These are phyloP conservation scores for Colletotrichum karsti DNA, from an alignment of 2,329 filamentous ascomycete species.

Conservation along the genomic window DNA sequence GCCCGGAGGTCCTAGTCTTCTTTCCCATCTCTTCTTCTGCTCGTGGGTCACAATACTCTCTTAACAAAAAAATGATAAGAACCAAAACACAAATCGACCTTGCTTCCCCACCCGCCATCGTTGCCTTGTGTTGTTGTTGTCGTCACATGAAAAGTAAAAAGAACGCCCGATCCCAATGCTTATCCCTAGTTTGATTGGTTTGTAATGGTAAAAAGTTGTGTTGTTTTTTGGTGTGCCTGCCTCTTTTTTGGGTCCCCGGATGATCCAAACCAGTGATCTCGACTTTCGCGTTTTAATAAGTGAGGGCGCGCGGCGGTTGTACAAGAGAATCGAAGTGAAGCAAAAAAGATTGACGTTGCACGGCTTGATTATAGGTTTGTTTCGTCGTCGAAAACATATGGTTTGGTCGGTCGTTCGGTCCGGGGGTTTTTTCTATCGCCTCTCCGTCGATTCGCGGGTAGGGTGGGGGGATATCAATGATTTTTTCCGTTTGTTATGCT, in stretches of 20 bases:
- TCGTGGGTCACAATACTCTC: conserved; percentile 19
- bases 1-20: neutral
- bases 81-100: neutral
- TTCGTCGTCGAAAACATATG: neutral
- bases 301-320: neutral
- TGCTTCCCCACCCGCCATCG: neutral
- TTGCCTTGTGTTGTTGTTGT: neutral
- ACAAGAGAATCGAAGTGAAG: conserved; percentile 23
- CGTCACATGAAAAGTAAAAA: conserved; percentile 16
- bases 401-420: neutral
- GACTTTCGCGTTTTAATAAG: neutral
- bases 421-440: neutral
- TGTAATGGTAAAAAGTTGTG: too few species aligned
- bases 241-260: neutral
- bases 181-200: conserved; percentile 13
- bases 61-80: neutral
- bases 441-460: neutral
- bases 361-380: conserved; percentile 10
- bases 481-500: too few species aligned
- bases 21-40: conserved; percentile 12
- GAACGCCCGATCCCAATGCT: conserved; percentile 26
- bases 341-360: neutral
- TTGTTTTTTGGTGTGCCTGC: neutral
- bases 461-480: too few species aligned
- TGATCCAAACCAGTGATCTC: conserved; percentile 16